Base-by-base conservation (phyloP, 352 stramenopile genomes). In the Phytopythium cucurbitacearum region DNA sequence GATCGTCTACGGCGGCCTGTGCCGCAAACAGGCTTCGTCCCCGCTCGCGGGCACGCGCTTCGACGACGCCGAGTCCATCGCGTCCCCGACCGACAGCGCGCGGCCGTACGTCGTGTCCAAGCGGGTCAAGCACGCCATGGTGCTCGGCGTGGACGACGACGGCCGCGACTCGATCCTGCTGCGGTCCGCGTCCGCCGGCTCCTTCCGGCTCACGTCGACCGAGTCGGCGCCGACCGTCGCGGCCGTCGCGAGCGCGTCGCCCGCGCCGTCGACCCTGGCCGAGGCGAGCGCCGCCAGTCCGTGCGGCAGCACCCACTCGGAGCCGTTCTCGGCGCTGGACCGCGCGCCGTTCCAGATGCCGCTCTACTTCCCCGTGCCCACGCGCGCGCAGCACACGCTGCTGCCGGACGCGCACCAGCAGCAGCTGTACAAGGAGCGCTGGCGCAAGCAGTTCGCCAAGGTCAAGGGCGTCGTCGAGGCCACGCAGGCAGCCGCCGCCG, bases 1-100 rank as follows among this genome's bases (percentile, higher is more conserved):
- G 5, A 77, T 91, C 36, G 71, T 91, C 15, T 89, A 88, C 56
- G 78, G 76, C 13, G 78, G 80, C 0, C 65, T 91, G 34, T 87
- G 68, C 41, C 68, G 61, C n/a, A 64, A 62, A 45, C 54, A 62
- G 28, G 10, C 47, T 9, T 52, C 59, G 11, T 28, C 38, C 4
- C 37, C 48, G 11, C 56, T 12, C 48, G 47, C 11, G 11, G 48
- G 38, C 21, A 28, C 62, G 65, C 38, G 64, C 68, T 36, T 72
- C 46, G 38, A 54, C 42, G 67, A 76, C 11, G 66, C 67, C 7
- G 66, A 76, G 36, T 80, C 69, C 11, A 38, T 78, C n/a, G 78
- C 71, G 8, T 85, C 71, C 12, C 66, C 59, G 4, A 70, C 64
- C 12, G 71, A 82, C 32, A 82, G 63, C 35, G 58, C 62, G 50